Conservation (phyloP, 163 green algal genomes). For the Scenedesmus sp. region DNA sequence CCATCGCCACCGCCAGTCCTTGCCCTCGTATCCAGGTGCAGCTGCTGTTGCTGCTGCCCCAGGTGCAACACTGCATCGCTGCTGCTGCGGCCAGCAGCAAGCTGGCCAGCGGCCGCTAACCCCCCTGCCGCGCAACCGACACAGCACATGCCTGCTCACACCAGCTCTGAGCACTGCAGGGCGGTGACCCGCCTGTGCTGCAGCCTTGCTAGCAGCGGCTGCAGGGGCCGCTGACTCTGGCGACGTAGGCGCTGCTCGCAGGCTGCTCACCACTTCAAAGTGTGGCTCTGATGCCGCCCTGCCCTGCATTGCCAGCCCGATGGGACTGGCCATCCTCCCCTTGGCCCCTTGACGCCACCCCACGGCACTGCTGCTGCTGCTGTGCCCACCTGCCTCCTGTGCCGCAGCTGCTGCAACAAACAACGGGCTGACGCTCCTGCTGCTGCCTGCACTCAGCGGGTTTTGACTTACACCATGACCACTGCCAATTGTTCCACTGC, state of each 20-base stretch:
- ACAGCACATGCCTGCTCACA: background rate
- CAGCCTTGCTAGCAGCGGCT: background rate
- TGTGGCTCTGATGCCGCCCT: background rate
- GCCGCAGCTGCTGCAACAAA: background rate
- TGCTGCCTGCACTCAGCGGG: background rate
- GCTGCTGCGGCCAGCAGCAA: background rate
- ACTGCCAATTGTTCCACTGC: background rate
- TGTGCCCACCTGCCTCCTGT: background rate
- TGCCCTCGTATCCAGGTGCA: background rate
- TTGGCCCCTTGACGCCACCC: background rate
- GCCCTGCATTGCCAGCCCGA: background rate
- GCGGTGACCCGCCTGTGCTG: background rate
- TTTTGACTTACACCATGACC: background rate
- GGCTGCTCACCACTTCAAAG: background rate
- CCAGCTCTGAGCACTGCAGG: background rate
- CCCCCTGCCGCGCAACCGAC: background rate
- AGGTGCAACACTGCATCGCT: background rate
- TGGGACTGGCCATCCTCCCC: background rate
- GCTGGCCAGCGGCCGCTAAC: background rate
- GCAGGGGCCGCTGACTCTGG: background rate
- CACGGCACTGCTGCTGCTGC: background rate
- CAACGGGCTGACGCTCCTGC: background rate
- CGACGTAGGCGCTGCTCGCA: background rate
- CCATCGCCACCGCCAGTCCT: background rate
- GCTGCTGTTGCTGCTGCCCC: background rate